Evolutionary conservation across 768 basidiomycete species (phyloP).

Genomic region (Termitomyces sp.): DNA sequence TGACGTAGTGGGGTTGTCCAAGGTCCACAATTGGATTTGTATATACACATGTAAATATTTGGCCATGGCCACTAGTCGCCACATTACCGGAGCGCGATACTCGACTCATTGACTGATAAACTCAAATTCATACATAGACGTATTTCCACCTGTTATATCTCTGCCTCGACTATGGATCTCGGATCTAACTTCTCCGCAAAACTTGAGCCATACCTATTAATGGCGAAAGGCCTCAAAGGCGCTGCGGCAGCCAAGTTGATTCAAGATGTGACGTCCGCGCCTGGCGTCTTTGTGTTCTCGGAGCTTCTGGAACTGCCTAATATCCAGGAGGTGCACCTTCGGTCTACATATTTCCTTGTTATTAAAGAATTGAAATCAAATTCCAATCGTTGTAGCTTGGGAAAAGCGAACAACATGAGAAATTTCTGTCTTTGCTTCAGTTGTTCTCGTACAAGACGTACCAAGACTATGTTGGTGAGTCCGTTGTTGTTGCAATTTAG

Average conservation of each 20-base stretch:
- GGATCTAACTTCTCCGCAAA: slow-evolving; percentile 60
- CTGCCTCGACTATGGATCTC: slow-evolving; percentile 46
- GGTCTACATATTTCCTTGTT: background rate
- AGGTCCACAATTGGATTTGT: too few species aligned
- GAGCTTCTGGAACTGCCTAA: slow-evolving; percentile 81
- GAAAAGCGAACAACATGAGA: slow-evolving; percentile 56
- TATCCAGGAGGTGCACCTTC: slow-evolving; percentile 69
- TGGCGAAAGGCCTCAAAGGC: slow-evolving; percentile 89
- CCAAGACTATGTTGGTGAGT: slow-evolving; percentile 72
- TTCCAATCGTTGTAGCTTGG: slow-evolving; percentile 45
- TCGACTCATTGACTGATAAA: background rate
- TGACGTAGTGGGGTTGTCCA: too few species aligned
- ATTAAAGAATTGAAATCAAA: background rate
- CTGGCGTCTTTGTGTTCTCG: slow-evolving; percentile 88
- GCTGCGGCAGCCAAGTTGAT: slow-evolving; percentile 89
- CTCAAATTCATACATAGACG: background rate
- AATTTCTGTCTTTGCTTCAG: slow-evolving; percentile 63
- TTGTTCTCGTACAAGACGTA: slow-evolving; percentile 91
- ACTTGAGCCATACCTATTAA: slow-evolving; percentile 86
- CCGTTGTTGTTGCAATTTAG: background rate
- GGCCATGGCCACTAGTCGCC: too few species aligned
- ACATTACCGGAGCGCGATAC: too few species aligned
- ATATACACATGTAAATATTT: too few species aligned
- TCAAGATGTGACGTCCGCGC: slow-evolving; percentile 80
- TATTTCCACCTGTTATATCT: background rate